These are phyloP conservation scores for Leptodontidium sp. DNA, from an alignment of 2,329 filamentous ascomycete species.

Conservation along the genomic window DNA sequence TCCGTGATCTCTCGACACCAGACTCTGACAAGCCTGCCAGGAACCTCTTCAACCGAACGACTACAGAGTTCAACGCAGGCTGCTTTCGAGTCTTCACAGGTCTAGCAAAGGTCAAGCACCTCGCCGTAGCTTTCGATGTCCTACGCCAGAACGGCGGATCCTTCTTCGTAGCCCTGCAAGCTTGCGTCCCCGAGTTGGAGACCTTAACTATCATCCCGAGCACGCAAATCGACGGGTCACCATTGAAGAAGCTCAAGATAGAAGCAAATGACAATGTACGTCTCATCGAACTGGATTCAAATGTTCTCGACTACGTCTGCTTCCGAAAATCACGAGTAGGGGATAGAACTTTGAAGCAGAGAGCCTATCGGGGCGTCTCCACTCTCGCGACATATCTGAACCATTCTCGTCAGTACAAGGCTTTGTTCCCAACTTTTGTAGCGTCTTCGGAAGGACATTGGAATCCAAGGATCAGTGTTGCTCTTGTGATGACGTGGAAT, in stretches of 20 bases:
- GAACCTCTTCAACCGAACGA: slow-evolving; percentile 22
- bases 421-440: slow-evolving; percentile 25
- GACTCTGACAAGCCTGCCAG: neutral
- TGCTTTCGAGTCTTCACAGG: slow-evolving; percentile 24
- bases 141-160: slow-evolving; percentile 27
- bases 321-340: slow-evolving; percentile 13
- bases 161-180: slow-evolving; percentile 26
- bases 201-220: slow-evolving; percentile 26
- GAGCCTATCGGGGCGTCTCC: slow-evolving; percentile 19
- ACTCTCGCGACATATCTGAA: slow-evolving; percentile 15
- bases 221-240: slow-evolving; percentile 21
- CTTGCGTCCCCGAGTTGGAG: slow-evolving; percentile 23
- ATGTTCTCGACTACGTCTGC: slow-evolving; percentile 24
- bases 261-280: slow-evolving; percentile 10
- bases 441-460: slow-evolving; percentile 22
- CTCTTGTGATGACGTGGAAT: slow-evolving; percentile 23
- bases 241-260: neutral
- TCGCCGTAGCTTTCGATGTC: slow-evolving; percentile 29
- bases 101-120: slow-evolving; percentile 26
- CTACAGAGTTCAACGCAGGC: slow-evolving; percentile 18
- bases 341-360: slow-evolving; percentile 21
- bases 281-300: slow-evolving; percentile 32
- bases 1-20: slow-evolving; percentile 27
- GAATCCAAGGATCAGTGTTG: slow-evolving; percentile 26
- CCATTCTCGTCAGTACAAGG: slow-evolving; percentile 25